These are phyloP conservation scores for Paracamarosporium sp. DNA, from an alignment of 2,329 filamentous ascomycete species.

Conservation along the genomic window DNA sequence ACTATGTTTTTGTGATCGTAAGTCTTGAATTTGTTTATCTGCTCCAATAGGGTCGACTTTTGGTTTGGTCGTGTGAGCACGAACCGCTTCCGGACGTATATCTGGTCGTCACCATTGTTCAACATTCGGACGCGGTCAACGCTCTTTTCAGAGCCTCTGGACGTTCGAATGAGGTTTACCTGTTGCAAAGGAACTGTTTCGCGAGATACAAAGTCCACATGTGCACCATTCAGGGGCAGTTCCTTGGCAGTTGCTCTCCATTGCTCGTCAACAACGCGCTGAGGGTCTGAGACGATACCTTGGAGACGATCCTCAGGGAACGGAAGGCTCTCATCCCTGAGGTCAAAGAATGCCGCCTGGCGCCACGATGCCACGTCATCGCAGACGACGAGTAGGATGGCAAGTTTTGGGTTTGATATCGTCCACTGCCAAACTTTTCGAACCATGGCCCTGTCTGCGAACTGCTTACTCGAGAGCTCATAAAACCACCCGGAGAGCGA, in stretches of 20 bases:
- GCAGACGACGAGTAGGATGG: conserved; percentile 46
- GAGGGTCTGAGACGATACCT: conserved; percentile 46
- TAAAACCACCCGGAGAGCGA: conserved; percentile 47
- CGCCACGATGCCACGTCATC: conserved; percentile 49
- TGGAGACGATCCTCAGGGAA: conserved; percentile 46
- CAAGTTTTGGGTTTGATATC: conserved; percentile 45
- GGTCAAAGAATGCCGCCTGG: conserved; percentile 45
- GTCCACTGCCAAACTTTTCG: conserved; percentile 51
- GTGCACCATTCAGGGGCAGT: conserved; percentile 42
- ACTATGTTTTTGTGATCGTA: conserved; percentile 48
- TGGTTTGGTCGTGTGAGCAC: conserved; percentile 43
- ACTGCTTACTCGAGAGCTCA: conserved; percentile 43
- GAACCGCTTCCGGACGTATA: conserved; percentile 46
- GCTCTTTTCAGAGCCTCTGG: conserved; percentile 42
- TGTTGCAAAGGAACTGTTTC: conserved; percentile 47
- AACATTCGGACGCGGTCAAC: conserved; percentile 45
- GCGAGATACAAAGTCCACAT: conserved; percentile 45
- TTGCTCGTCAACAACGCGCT: conserved; percentile 47
- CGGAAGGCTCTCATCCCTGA: conserved; percentile 46
- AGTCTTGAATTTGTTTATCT: conserved; percentile 46
- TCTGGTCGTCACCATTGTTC: conserved; percentile 40
- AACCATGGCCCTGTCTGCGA: conserved; percentile 40
- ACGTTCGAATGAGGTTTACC: conserved; percentile 36
- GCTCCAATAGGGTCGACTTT: conserved; percentile 42
- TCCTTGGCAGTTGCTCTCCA: conserved; percentile 50